Evolutionary conservation across 2,329 filamentous ascomycete species (phyloP), one percentile per base, ranked within the genome.

Genomic region (Talaromyces sp.): DNA sequence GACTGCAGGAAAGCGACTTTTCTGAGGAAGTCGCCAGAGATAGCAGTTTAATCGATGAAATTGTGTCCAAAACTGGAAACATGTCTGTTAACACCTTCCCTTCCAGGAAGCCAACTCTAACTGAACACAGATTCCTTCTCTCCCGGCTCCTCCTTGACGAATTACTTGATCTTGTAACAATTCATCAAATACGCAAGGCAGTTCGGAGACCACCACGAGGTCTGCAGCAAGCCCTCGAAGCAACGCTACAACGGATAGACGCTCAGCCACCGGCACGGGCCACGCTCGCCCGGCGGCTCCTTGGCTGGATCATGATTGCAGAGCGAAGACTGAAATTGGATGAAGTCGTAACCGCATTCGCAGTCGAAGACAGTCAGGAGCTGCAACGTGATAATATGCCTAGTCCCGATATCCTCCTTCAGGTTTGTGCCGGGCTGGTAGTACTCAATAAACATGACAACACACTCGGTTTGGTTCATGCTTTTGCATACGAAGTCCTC

Each of bases 381-480:
- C 48, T 52, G 24, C 48, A 33, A 3, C 48, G 14, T 52, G 48
- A 52, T 52, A 52, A 52, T 33, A 52, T 52, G 24, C 48, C 48
- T 24, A 52, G 37, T 54, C 16, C 62, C 43, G 52, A 45, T 48
- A 56, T 64, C 27, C 62, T 64, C 9, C 27, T 60, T 27, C 62
- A 56, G 10, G 35, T 64, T 37, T 64, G 62, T 48, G 35, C 54
- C 3, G 62, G 62, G 14, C 62, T 64, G 14, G 62, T 64, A 31
- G 43, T 60, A 5, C 62, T 64, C 37, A 56, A 64, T 48, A 33
- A 45, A 31, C 33, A 59, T 35, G 62, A 64, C 37, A 43, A 59
- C 14, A 64, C 62, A 3, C n/a, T 64, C 41, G 54, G 52, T 16
- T 24, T 64, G 62, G 50, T 59, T 14, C 62, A 64, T 56, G 54